Evolutionary conservation across 352 stramenopile genomes (phyloP).

Genomic region (Albugo candida): DNA sequence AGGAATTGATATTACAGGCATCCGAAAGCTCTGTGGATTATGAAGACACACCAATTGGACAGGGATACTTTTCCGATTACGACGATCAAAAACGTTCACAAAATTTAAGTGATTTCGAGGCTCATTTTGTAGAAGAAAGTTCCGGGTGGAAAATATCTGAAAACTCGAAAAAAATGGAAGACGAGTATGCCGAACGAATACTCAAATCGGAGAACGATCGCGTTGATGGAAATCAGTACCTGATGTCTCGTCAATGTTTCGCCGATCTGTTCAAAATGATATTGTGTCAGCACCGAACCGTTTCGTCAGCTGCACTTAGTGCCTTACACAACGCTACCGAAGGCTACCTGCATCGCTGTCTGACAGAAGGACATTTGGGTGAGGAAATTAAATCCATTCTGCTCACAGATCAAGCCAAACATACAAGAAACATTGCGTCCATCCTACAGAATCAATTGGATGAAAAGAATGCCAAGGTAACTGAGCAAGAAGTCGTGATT

Average conservation of each 20-base stretch:
- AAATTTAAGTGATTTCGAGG: not conserved
- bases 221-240: conserved; percentile 21
- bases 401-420: no score
- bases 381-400: conserved; percentile 14
- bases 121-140: not conserved
- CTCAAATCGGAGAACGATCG: no score
- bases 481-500: no score
- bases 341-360: conserved; percentile 35
- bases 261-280: conserved; percentile 21
- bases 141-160: not conserved
- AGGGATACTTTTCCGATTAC: conserved; percentile 58
- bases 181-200: not conserved
- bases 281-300: conserved; percentile 18
- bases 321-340: conserved; percentile 58
- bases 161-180: conserved; percentile 5
- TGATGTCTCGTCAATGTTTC: conserved; percentile 51
- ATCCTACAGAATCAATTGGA: no score
- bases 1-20: conserved; percentile 6
- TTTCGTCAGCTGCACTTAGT: conserved; percentile 49
- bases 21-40: conserved; percentile 10
- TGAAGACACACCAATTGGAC: conserved; percentile 20
- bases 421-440: no score
- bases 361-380: conserved; percentile 38
- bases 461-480: no score
- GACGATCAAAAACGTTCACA: conserved; percentile 13